Evolutionary conservation across 768 basidiomycete species (phyloP).

Genomic region (Thelephora ganbajun): DNA sequence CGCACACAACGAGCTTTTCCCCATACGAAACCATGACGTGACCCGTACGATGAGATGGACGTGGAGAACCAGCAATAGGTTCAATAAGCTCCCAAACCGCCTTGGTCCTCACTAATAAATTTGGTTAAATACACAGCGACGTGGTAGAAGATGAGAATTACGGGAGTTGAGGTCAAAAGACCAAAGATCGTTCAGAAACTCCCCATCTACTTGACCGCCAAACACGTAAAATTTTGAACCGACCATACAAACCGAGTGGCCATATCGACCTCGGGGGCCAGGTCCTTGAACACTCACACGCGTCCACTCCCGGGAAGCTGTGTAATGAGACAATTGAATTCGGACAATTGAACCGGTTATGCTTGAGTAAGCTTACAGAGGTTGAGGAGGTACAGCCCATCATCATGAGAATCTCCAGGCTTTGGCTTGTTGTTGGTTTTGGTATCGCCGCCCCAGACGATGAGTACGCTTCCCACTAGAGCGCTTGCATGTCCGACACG

Average conservation of each 20-base stretch:
- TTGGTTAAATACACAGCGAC: neutral
- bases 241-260: constrained; percentile 89
- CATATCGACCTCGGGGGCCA: constrained; percentile 81
- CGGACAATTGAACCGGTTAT: neutral
- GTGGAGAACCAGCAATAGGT: constrained; percentile 36
- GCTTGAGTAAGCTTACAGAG: constrained; percentile 44
- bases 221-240: constrained; percentile 90
- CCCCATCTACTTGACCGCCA: constrained; percentile 91
- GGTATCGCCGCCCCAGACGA: constrained; percentile 98
- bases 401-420: constrained; percentile 70
- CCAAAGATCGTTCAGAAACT: constrained; percentile 93
- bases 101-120: constrained; percentile 55
- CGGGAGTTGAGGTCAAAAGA: constrained; percentile 89
- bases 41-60: constrained; percentile 78
- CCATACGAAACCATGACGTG: constrained; percentile 78
- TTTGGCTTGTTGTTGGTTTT: constrained; percentile 56
- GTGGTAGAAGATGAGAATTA: constrained; percentile 25
- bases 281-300: constrained; percentile 64
- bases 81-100: constrained; percentile 76
- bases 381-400: constrained; percentile 87
- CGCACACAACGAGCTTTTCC: constrained; percentile 76
- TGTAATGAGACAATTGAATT: neutral
- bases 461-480: constrained; percentile 87
- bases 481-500: constrained; percentile 97
- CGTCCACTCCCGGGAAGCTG: constrained; percentile 94